Base-by-base conservation (phyloP, 345 rosid genomes). In the Salix viminalis region DNA sequence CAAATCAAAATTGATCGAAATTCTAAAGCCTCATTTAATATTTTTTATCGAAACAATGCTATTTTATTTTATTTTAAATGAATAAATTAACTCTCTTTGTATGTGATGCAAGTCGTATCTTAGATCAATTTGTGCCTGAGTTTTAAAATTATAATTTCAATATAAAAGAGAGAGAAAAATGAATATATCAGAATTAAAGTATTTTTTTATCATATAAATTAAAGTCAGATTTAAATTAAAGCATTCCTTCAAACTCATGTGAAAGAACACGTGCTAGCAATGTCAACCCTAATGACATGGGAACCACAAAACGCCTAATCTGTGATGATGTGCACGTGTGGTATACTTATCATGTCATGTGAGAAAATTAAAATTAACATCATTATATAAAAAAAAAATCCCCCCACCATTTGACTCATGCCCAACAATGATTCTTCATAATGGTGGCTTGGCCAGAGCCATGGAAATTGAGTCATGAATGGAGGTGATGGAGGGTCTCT, bases 241-340 rank as follows among this genome's bases (percentile, higher is more conserved):
- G 21, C 56, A 30, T 12, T 2, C 28, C 54, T 41, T 10, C 44
- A 41, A 44, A 15, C 28, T 36, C 48, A 50, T 74, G 76, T 32
- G 62, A 65, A 75, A 60, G 60, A 70, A 50, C 9, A 30, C 7
- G 18, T 3, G 12, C 62, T 46, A 28, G 28, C 37, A 79, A 67
- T 48, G 87, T 82, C 84, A 82, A 82, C 79, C 73, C 73, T 65
- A 77, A 75, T 75, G 85, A 77, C 82, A 76, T 42, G 68, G 58
- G 58, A 74, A 41, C 58, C 68, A 32, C 41, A n/a, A 18, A n/a
- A 26, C 46, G 42, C 74, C 70, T 9, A 16, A 23, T 0, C 32
- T 21, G 77, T 67, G 80, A 83, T 81, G 83, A 78, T 79, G 84
- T 82, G 86, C 91, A 86, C 91, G 86, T 86, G 89, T 72, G 81